These are phyloP conservation scores for Wickerhamiella domercqiae DNA, from an alignment of 805 yeast genomes.

Conservation along the genomic window DNA sequence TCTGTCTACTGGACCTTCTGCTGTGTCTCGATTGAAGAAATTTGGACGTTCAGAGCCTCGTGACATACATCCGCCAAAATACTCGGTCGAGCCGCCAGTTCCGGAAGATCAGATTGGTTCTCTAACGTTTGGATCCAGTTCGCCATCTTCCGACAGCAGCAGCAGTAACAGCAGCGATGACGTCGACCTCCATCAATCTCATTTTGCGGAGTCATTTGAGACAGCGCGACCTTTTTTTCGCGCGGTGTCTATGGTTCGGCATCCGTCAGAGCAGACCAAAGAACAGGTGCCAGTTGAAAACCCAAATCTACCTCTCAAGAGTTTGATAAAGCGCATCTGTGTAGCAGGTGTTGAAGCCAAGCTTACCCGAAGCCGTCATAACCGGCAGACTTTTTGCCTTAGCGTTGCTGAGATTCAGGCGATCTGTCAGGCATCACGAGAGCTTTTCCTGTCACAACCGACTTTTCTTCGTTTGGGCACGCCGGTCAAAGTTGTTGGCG, in stretches of 20 bases:
- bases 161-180: too few relatives aligned
- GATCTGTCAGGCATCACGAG: conserved; percentile 73
- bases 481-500: conserved; percentile 79
- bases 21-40: conserved; percentile 10
- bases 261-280: background rate
- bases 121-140: background rate
- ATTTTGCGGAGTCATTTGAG: too few relatives aligned
- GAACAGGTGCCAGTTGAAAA: background rate
- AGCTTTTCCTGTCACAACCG: conserved; percentile 79
- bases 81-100: background rate
- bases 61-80: background rate
- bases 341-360: conserved; percentile 14
- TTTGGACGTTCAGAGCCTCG: conserved; percentile 5
- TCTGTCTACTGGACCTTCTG: conserved; percentile 6
- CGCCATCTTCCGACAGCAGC: too few relatives aligned
- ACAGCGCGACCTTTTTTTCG: too few relatives aligned
- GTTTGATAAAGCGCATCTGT: conserved; percentile 17
- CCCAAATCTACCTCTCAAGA: conserved; percentile 12
- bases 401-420: conserved; percentile 71
- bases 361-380: conserved; percentile 1
- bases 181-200: too few relatives aligned
- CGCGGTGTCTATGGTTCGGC: too few relatives aligned
- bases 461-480: conserved; percentile 72
- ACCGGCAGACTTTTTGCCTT: conserved; percentile 46
- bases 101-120: background rate